phyloP scores from a whole-genome alignment of 2,329 filamentous ascomycete species.

The Scedosporium aurantiacum region DNA sequence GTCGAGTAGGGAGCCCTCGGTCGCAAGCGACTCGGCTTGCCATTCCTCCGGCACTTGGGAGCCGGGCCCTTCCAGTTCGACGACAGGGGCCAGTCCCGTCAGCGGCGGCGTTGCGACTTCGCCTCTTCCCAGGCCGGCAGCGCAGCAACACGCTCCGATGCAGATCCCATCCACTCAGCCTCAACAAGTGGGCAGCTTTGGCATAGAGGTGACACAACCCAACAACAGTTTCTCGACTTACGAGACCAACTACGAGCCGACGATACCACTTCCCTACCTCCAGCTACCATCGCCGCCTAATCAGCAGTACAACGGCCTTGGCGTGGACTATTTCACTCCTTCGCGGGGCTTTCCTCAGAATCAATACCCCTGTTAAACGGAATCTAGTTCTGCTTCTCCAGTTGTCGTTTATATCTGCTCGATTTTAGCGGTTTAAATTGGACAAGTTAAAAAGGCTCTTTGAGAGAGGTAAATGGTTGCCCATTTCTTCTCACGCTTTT shows the following conservation, averaged over 20 bases:
- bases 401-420: not conserved
- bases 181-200: not conserved
- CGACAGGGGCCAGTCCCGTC: not conserved
- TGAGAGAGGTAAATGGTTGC: too few relatives aligned
- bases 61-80: not conserved
- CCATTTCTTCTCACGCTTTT: not conserved
- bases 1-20: conserved; percentile 1
- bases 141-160: not conserved
- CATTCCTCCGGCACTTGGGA: not conserved
- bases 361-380: conserved; percentile 3
- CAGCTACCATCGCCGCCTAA: not conserved
- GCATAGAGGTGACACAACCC: not conserved
- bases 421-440: not conserved
- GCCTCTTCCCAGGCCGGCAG: not conserved
- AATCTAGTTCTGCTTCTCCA: not conserved
- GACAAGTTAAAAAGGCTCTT: too few relatives aligned
- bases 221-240: not conserved
- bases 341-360: not conserved
- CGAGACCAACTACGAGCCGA: not conserved
- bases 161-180: not conserved
- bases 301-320: conserved; percentile 2
- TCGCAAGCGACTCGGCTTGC: conserved; percentile 1
- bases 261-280: not conserved
- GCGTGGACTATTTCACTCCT: not conserved
- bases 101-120: not conserved